phyloP scores from a whole-genome alignment of 75 land plant genomes.

The Picea glauca region DNA sequence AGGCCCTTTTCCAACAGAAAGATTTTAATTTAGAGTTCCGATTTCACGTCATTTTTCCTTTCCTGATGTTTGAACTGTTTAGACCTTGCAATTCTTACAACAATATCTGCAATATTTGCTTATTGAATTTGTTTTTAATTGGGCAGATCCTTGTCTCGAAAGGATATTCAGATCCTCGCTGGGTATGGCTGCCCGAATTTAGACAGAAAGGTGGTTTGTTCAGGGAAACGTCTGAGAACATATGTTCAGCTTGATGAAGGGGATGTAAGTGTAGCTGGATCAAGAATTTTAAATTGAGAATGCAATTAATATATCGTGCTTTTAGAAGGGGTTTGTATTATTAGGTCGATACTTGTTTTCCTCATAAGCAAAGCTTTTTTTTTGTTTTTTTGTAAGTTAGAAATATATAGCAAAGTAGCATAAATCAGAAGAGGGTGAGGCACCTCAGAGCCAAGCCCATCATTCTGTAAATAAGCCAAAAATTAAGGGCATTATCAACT shows the following conservation, averaged over 20 bases:
- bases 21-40: neutral
- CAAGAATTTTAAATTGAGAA: neutral
- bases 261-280: conserved; percentile 13
- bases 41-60: neutral
- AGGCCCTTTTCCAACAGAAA: neutral
- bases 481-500: too few relatives aligned
- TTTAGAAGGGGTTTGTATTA: neutral
- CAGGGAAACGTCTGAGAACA: conserved; percentile 15
- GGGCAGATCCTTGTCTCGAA: conserved; percentile 10
- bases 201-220: conserved; percentile 6
- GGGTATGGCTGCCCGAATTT: conserved; percentile 11
- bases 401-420: too few relatives aligned
- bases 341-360: neutral
- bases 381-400: too few relatives aligned
- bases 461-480: too few relatives aligned
- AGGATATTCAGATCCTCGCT: conserved; percentile 15
- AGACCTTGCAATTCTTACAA: neutral
- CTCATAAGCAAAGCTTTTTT: too few relatives aligned
- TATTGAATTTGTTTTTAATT: neutral
- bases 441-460: too few relatives aligned
- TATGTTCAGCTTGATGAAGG: conserved; percentile 21
- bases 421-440: too few relatives aligned
- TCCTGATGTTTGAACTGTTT: conserved; percentile 3
- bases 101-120: neutral
- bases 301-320: neutral